These are phyloP conservation scores for Phytophthora niederhauseri DNA, from an alignment of 352 stramenopile species.

Conservation along the genomic window DNA sequence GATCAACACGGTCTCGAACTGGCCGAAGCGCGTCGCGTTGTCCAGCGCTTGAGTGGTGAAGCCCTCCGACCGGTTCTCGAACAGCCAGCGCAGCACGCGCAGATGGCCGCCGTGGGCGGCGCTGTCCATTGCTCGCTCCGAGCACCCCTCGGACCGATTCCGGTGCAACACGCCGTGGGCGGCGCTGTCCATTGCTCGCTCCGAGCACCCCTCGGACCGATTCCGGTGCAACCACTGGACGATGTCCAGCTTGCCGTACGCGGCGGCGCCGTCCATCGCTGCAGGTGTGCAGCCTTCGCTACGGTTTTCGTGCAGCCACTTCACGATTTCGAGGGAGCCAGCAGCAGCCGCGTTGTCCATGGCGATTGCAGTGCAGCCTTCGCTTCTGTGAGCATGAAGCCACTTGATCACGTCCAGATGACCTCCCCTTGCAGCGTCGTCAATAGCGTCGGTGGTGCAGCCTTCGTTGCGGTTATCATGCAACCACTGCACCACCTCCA, in stretches of 20 bases:
- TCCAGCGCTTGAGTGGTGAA: constrained; percentile 9
- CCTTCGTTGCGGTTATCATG: constrained; percentile 14
- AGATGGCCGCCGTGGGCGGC: constrained; percentile 10
- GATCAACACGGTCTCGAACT: constrained; percentile 19
- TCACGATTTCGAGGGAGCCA: constrained; percentile 7
- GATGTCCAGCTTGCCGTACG: constrained; percentile 10
- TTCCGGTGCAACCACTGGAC: constrained; percentile 15
- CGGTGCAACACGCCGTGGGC: constrained; percentile 10
- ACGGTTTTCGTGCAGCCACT: constrained; percentile 18
- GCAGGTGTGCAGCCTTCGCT: constrained; percentile 16
- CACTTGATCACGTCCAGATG: constrained; percentile 19
- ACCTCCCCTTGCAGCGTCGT: constrained; percentile 15
- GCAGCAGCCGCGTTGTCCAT: constrained; percentile 16
- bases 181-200: constrained; percentile 13
- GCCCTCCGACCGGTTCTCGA: constrained; percentile 17
- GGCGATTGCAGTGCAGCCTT: constrained; percentile 13
- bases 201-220: constrained; percentile 10
- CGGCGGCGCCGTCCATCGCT: constrained; percentile 13
- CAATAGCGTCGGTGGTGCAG: constrained; percentile 11
- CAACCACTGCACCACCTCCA: constrained; percentile 23
- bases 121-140: constrained; percentile 11
- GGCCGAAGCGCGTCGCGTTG: constrained; percentile 1
- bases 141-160: constrained; percentile 13
- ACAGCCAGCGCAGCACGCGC: constrained; percentile 15
- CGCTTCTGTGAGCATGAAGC: constrained; percentile 12